A percentile compares a stretch with the other conserved stretches of the same genome.
phyloP scores from a whole-genome alignment of 352 stramenopile genomes.

The Pythium aphanidermatum region DNA sequence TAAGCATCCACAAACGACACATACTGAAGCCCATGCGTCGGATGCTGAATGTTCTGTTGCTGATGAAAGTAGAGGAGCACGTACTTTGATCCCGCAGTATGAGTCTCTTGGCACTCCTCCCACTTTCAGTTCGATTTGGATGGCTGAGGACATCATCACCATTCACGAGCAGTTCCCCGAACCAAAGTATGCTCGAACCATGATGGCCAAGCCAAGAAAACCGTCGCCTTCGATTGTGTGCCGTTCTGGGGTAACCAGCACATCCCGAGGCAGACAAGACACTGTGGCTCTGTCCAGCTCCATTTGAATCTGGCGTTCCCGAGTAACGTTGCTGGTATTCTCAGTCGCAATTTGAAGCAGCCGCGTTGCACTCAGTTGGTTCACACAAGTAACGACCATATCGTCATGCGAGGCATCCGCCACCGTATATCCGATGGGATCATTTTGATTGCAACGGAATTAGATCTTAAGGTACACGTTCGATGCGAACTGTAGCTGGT shows the following conservation, averaged over 20 bases:
- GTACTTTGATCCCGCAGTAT: conserved; percentile 19
- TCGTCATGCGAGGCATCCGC: conserved; percentile 25
- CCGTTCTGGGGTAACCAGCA: conserved; percentile 21
- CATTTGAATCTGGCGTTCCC: conserved; percentile 27
- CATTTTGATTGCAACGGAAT: too few relatives aligned
- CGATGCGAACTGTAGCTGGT: too few relatives aligned
- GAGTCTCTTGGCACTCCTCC: conserved; percentile 14
- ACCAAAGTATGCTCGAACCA: conserved; percentile 19
- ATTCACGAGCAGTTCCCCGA: conserved; percentile 25
- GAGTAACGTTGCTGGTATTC: conserved; percentile 15
- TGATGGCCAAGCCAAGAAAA: conserved; percentile 23
- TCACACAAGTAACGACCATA: conserved; percentile 21
- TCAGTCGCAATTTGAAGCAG: conserved; percentile 17
- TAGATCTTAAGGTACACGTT: too few relatives aligned
- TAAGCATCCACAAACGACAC: conserved; percentile 26
- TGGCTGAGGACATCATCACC: conserved; percentile 14
- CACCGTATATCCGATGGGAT: conserved; percentile 21
- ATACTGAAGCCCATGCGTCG: conserved; percentile 19
- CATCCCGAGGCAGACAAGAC: conserved; percentile 16
- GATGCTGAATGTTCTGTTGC: conserved; percentile 14
- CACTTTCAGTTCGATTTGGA: conserved; percentile 17
- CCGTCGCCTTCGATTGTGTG: conserved; percentile 21
- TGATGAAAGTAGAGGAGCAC: conserved; percentile 26
- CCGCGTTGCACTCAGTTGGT: too few relatives aligned
- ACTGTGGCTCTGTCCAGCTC: conserved; percentile 20